Conservation (phyloP, 805 yeast genomes). For the Candida silvatica region DNA sequence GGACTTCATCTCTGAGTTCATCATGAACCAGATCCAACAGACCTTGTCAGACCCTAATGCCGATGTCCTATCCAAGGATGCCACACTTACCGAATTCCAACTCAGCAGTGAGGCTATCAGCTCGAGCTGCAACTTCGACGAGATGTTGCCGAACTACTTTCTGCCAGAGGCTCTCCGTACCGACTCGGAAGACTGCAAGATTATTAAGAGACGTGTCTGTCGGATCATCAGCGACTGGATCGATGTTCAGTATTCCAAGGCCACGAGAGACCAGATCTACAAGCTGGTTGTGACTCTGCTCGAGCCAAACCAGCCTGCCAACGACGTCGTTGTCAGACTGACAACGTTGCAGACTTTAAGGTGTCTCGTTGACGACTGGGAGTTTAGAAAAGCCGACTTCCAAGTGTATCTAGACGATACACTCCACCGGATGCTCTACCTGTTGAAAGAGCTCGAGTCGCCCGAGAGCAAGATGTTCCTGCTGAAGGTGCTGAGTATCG, state of each 20-base stretch:
- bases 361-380: conserved; percentile 77
- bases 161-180: conserved; percentile 52
- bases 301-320: conserved; percentile 27
- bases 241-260: conserved; percentile 51
- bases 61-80: conserved; percentile 64
- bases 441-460: conserved; percentile 41
- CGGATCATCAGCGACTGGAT: conserved; percentile 78
- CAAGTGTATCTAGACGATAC: conserved; percentile 52
- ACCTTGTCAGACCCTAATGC: conserved; percentile 22
- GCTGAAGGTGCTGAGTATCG: conserved; percentile 54
- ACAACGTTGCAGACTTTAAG: conserved; percentile 66
- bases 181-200: conserved; percentile 39
- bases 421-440: conserved; percentile 37
- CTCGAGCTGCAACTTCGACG: conserved; percentile 61
- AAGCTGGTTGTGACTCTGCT: conserved; percentile 41
- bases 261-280: conserved; percentile 51
- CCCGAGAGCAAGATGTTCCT: conserved; percentile 75
- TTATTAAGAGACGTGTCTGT: conserved; percentile 72
- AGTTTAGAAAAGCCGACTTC: conserved; percentile 62
- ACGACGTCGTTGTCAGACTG: conserved; percentile 76
- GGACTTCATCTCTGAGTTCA: conserved; percentile 40
- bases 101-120: conserved; percentile 60
- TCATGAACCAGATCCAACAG: conserved; percentile 50
- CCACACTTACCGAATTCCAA: conserved; percentile 78
- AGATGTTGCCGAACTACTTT: conserved; percentile 46